Evolutionary conservation across 1,139 yeast genomes (phyloP).

Genomic region (Taphrina sp.): DNA sequence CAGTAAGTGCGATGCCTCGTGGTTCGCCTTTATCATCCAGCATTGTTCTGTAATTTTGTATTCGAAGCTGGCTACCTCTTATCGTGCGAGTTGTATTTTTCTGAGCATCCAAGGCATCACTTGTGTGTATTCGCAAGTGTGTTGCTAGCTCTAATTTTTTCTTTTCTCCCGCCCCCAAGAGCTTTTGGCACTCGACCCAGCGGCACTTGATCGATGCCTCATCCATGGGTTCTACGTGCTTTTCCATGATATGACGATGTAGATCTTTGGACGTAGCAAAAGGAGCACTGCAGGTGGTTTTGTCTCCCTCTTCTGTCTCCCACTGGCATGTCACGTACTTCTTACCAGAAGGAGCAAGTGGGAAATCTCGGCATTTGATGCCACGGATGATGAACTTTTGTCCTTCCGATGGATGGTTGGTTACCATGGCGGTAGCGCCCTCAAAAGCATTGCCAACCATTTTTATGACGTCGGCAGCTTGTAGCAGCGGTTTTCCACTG

Average conservation of each 20-base stretch:
- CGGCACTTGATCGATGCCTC: constrained; percentile 30
- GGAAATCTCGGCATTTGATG: constrained; percentile 61
- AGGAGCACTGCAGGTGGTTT: constrained; percentile 31
- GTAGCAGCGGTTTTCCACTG: constrained; percentile 60
- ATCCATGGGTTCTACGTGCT: constrained; percentile 35
- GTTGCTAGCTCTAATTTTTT: constrained; percentile 35
- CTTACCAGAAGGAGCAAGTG: constrained; percentile 48
- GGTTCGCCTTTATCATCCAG: constrained; percentile 41
- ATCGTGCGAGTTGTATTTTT: background rate
- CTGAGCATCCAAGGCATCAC: constrained; percentile 1
- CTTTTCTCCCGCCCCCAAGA: constrained; percentile 34
- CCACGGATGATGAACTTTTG: constrained; percentile 88
- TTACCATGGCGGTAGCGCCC: constrained; percentile 91
- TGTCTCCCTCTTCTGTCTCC: constrained; percentile 23
- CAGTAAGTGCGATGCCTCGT: constrained; percentile 42
- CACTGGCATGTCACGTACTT: constrained; percentile 38
- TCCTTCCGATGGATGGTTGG: constrained; percentile 55
- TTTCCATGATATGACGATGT: constrained; percentile 37
- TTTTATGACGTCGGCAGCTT: constrained; percentile 95
- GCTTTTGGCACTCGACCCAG: constrained; percentile 37
- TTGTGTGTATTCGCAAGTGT: constrained; percentile 38
- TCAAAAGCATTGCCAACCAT: constrained; percentile 89
- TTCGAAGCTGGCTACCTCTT: background rate
- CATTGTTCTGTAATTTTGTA: constrained; percentile 34
- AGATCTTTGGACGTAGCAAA: constrained; percentile 38